Evolutionary conservation across 1,139 yeast genomes (phyloP), one percentile per base, ranked within the genome.

Genomic region (Candida tropicalis): DNA sequence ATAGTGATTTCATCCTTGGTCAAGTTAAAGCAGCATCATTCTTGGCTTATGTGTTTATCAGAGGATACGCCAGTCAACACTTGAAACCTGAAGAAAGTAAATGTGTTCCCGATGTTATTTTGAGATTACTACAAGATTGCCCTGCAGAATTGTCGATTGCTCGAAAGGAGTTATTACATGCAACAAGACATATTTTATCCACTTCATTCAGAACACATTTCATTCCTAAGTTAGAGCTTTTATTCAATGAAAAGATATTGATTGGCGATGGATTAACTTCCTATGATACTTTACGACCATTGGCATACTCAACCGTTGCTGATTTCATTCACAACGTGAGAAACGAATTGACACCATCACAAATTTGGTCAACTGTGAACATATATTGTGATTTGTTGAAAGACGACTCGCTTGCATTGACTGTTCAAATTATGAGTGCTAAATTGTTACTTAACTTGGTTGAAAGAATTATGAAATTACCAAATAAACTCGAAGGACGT

Each of bases 1-100:
- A 85, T 64, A 87, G 95, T 48, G 99, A 95, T 54, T 88, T 93
- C 57, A 83, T 93, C 15, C 70, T 88, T 33, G 95, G 97, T n/a
- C 99, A 95, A 64, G 97, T 95, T 32, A 95, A 95, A 62, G 96
- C 98, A 1, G 95, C 96, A 42, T 89, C 97, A 0, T 93, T 95
- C 54, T 71, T 95, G 57, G 98, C 99, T 0, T 95, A 91, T 61
- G 90, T 91, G 2, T 84, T 85, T 51, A 84, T 95, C 34, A 78
- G 98, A 52, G 93, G 96, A 7, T 87, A 84, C 56, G 83, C 95
- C 1, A 77, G 81, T 26, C 82, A 82, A 39, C 73, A 77, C 42
- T 66, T 93, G 52, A 75, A 79, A 41, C 74, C 75, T 11, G 82
- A 81, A 47, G 89, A 87, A 47, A 79, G 84, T 25, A 73, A 74